A percentile compares a stretch with the other conserved stretches of the same genome.
Conservation (phyloP, 805 yeast species). For the Grigorovia yakushimaensis region DNA sequence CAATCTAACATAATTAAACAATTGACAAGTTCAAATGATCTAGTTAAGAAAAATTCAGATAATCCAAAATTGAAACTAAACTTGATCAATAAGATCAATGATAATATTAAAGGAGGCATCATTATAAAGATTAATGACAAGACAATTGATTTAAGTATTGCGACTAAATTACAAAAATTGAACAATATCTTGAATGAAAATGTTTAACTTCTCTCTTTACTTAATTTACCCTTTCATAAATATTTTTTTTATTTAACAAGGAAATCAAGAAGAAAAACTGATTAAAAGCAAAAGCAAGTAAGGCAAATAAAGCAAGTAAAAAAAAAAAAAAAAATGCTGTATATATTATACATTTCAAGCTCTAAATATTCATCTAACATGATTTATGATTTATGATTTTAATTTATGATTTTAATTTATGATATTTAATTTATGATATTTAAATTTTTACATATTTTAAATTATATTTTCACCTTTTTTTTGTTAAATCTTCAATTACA, state of each 20-base stretch:
- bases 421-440: too few species aligned
- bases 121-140: constrained; percentile 92
- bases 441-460: not conserved
- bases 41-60: not conserved
- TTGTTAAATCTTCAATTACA: too few species aligned
- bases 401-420: not conserved
- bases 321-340: not conserved
- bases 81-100: constrained; percentile 72
- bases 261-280: too few species aligned
- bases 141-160: constrained; percentile 87
- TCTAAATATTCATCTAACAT: not conserved
- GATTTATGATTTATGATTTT: not conserved
- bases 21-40: constrained; percentile 15
- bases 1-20: constrained; percentile 70
- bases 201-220: too few species aligned
- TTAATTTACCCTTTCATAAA: too few species aligned
- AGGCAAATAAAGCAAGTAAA: too few species aligned
- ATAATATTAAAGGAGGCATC: constrained; percentile 91
- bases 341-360: not conserved
- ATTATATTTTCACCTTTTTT: too few species aligned
- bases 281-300: too few species aligned
- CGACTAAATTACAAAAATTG: constrained; percentile 75
- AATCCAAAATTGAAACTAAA: constrained; percentile 64
- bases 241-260: too few species aligned
- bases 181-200: constrained; percentile 84